phyloP scores from a whole-genome alignment of 1,139 yeast genomes.

The Yamadazyma songkhlaensis region DNA sequence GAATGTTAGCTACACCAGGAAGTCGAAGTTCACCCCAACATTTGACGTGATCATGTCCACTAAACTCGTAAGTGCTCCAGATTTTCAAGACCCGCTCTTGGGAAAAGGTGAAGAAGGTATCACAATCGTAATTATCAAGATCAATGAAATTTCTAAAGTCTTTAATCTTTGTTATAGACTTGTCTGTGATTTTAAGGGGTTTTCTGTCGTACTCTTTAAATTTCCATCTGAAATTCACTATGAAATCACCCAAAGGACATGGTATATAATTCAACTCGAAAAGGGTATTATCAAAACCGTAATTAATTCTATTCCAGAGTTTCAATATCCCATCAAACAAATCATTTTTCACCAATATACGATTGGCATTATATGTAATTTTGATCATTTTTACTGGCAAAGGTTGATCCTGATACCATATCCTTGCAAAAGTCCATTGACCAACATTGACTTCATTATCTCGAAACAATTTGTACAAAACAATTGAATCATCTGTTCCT shows the following conservation, averaged over 20 bases:
- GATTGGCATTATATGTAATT: slow-evolving; percentile 62
- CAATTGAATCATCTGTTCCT: slow-evolving; percentile 52
- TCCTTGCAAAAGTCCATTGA: slow-evolving; percentile 23
- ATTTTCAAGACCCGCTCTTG: slow-evolving; percentile 56
- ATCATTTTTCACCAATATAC: slow-evolving; percentile 60
- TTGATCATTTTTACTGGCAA: slow-evolving; percentile 52
- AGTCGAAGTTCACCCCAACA: slow-evolving; percentile 59
- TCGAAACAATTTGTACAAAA: slow-evolving; percentile 51
- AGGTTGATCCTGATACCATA: slow-evolving; percentile 60
- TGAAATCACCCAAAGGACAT: slow-evolving; percentile 51
- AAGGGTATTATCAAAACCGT: slow-evolving; percentile 61
- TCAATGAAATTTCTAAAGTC: slow-evolving; percentile 37
- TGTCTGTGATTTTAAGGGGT: slow-evolving; percentile 17
- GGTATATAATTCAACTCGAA: slow-evolving; percentile 71
- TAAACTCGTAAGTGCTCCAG: slow-evolving; percentile 71
- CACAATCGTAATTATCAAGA: slow-evolving; percentile 25
- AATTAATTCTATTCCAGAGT: slow-evolving; percentile 75
- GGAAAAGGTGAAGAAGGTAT: slow-evolving; percentile 60
- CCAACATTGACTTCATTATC: slow-evolving; percentile 34
- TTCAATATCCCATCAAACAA: slow-evolving; percentile 65
- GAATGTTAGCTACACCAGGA: slow-evolving; percentile 21
- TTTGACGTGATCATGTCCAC: slow-evolving; percentile 55
- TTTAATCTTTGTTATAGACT: slow-evolving; percentile 38
- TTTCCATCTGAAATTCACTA: slow-evolving; percentile 59
- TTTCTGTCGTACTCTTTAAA: slow-evolving; percentile 13